phyloP scores from a whole-genome alignment of 202 grass and related monocot species.

The Carex sylvatica region DNA sequence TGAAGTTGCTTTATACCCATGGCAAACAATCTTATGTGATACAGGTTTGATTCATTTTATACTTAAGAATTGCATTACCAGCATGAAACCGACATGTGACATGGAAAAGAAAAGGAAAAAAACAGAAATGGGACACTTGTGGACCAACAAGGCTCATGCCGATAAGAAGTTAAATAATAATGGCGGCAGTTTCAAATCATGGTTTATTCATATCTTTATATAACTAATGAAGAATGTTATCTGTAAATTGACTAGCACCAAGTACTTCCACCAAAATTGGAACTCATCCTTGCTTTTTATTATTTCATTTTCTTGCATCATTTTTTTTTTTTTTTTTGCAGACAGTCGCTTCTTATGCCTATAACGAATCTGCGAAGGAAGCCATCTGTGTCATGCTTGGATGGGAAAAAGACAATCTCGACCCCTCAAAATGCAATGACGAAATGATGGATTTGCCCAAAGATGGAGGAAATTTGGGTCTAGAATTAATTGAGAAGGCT shows the following conservation, averaged over 20 bases:
- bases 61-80: too few species aligned
- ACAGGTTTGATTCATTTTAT: conserved; percentile 51
- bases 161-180: too few species aligned
- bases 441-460: conserved; percentile 19
- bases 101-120: too few species aligned
- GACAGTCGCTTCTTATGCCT: conserved; percentile 71
- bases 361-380: conserved; percentile 59
- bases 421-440: conserved; percentile 40
- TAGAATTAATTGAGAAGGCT: conserved; percentile 64
- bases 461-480: conserved; percentile 44
- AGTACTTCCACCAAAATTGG: too few species aligned
- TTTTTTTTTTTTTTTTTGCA: conserved; percentile 32
- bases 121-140: too few species aligned
- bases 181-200: too few species aligned
- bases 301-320: conserved; percentile 21
- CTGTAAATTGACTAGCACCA: too few species aligned
- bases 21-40: conserved; percentile 67
- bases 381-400: conserved; percentile 53
- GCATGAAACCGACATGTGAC: too few species aligned
- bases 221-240: too few species aligned
- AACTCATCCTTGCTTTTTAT: too few species aligned
- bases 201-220: too few species aligned
- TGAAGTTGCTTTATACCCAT: conserved; percentile 90
- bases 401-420: conserved; percentile 37
- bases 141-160: too few species aligned